phyloP scores from a whole-genome alignment of 108 stramenopile genomes.

The Schizochytrium sp. region DNA sequence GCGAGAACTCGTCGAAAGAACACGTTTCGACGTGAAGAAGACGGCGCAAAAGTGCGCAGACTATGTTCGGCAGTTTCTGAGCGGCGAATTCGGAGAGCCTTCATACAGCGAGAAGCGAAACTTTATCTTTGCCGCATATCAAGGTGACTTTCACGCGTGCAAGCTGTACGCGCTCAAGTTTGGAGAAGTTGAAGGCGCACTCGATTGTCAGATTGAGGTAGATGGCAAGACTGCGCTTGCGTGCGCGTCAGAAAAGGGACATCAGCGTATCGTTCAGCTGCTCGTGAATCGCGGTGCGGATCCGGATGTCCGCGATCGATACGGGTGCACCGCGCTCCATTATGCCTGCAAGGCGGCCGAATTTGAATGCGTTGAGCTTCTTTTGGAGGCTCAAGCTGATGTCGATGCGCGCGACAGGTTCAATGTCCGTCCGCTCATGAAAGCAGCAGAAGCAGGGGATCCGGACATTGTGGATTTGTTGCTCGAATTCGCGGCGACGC shows the following conservation, averaged over 20 bases:
- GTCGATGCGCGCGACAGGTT: neutral
- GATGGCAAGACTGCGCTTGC: neutral
- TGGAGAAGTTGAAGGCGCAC: neutral
- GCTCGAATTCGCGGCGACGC: neutral
- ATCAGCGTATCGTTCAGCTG: neutral
- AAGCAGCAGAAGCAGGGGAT: neutral
- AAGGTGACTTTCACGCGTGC: neutral
- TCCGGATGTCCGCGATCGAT: neutral
- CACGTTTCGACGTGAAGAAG: neutral
- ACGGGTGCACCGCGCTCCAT: neutral
- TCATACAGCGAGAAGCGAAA: neutral
- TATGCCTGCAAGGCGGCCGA: neutral
- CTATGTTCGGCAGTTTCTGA: neutral
- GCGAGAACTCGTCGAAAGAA: neutral
- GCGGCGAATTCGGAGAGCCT: neutral
- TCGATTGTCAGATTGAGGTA: neutral
- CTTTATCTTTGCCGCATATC: neutral
- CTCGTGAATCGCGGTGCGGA: neutral
- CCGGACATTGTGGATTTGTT: neutral
- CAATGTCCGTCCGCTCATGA: neutral
- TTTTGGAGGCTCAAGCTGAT: neutral
- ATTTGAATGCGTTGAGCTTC: neutral
- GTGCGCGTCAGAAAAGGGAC: neutral
- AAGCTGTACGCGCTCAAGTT: neutral
- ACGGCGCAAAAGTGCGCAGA: neutral